A percentile compares a stretch with the other conserved stretches of the same genome.
phyloP scores from a whole-genome alignment of 2,329 filamentous ascomycete genomes.

The Pseudogymnoascus sp. region DNA sequence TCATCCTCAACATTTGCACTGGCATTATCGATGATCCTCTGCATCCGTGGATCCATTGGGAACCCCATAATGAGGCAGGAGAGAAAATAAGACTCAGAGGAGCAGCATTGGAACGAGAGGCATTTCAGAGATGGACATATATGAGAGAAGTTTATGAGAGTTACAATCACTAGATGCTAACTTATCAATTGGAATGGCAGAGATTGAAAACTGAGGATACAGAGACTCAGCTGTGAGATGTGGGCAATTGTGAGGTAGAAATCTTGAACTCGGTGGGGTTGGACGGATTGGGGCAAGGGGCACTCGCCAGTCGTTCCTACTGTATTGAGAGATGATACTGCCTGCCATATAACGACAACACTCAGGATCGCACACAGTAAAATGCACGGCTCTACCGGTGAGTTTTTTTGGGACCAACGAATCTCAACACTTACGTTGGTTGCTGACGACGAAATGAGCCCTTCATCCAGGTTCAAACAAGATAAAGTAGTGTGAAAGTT shows the following conservation, averaged over 20 bases:
- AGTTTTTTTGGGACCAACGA: neutral
- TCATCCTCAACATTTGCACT: neutral
- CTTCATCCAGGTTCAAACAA: neutral
- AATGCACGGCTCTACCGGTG: neutral
- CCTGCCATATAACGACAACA: neutral
- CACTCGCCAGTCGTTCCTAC: neutral
- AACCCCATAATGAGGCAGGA: constrained; percentile 14
- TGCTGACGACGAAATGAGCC: neutral
- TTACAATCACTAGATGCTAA: neutral
- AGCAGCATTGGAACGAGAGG: neutral
- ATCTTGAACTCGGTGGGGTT: neutral
- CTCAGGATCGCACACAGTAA: neutral
- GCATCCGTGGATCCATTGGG: constrained; percentile 21
- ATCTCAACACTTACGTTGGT: neutral
- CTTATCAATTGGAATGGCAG: neutral
- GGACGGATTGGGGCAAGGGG: neutral
- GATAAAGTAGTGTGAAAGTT: neutral
- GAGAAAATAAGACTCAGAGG: neutral
- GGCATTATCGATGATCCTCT: constrained; percentile 20
- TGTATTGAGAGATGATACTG: neutral
- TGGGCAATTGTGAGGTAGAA: neutral
- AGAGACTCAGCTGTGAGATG: neutral
- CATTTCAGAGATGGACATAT: neutral
- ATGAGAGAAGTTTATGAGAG: neutral
- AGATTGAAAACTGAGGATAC: neutral